These are phyloP conservation scores for Diaporthe destruens DNA, from an alignment of 2,329 filamentous ascomycete species.

Conservation along the genomic window DNA sequence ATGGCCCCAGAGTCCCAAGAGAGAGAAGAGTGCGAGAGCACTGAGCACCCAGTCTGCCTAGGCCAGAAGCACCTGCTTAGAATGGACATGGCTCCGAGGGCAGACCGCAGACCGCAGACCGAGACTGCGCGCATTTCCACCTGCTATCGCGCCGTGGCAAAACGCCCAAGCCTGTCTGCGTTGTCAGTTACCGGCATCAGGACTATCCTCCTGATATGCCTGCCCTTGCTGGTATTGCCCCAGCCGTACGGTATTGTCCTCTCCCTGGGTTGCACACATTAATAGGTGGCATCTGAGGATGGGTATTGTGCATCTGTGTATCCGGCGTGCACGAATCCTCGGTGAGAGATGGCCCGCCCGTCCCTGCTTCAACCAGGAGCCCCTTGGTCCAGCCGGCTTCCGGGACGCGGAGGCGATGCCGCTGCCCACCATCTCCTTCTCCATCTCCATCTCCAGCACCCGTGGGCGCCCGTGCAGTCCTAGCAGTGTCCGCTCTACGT, in stretches of 20 bases:
- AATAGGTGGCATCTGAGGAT: not conserved
- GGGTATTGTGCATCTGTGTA: not conserved
- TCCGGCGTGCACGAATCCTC: not conserved
- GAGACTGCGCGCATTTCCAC: constrained; percentile 7
- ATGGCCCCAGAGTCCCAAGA: not conserved
- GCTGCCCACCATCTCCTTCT: not conserved
- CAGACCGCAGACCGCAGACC: not conserved
- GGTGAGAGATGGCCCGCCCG: constrained; percentile 27
- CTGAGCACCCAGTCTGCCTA: not conserved
- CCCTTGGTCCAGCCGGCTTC: constrained; percentile 20
- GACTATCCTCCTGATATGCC: not conserved
- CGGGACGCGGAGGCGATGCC: constrained; percentile 19
- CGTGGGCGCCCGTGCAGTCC: not conserved
- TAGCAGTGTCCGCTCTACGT: not conserved
- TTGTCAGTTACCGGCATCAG: not conserved
- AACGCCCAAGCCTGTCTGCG: not conserved
- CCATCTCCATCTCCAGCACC: not conserved
- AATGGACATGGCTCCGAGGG: constrained; percentile 27
- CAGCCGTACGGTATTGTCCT: constrained; percentile 1
- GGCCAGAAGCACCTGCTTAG: constrained; percentile 29
- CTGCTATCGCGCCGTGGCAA: not conserved
- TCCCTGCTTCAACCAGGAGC: constrained; percentile 22
- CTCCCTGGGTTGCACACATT: not conserved
- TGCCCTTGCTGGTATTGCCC: not conserved
- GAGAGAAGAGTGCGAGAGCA: not conserved